Evolutionary conservation across 768 basidiomycete species (phyloP), one percentile per base, ranked within the genome.

Genomic region (Mycena alexandri): DNA sequence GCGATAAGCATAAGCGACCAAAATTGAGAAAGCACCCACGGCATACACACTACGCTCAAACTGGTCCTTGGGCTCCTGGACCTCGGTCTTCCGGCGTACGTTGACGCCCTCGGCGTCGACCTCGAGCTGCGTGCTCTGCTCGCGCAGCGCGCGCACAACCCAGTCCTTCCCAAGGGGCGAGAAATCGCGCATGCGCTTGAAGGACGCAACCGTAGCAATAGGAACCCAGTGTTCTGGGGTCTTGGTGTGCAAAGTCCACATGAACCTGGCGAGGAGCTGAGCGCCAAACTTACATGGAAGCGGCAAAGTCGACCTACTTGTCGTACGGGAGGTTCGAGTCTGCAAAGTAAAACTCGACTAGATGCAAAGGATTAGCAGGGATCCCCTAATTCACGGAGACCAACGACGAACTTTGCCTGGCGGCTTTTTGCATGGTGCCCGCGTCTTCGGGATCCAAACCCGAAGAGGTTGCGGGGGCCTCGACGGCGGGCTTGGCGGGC

Each of bases 261-360:
- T 95, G 84, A 96, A 98, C 81, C 94, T 95, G 64, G 29, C 9
- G 55, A 41, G 36, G 21, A 29, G 46, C 25, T 24, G 54, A 57
- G 22, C 58, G 51, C 50, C 17, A 38, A 43, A 0, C 13, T 14
- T 17, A 4, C 21, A 48, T 47, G 48, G 42, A 0, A 14, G 36
- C 11, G 36, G 29, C 29, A 47, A 19, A 38, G 17, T 42, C 54
- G 22, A 63, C 85, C 29, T 73, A 92, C 92, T 89, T 93, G 85
- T 95, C 94, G 70, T 88, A 95, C 1, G 96, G 96, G 59, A 99
- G 87, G 79, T 98, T 98, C n/a, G 95, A 87, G 79, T 97, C 95
- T 57, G 93, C 93, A 80, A 99, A 96, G 83, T 98, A 98, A 79
- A 98, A 98, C 76, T 96, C 93, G 74, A 97, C 96, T 98, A 61